Conservation (phyloP, 1,284 basidiomycete genomes). For the Microbotryum scabiosae region DNA sequence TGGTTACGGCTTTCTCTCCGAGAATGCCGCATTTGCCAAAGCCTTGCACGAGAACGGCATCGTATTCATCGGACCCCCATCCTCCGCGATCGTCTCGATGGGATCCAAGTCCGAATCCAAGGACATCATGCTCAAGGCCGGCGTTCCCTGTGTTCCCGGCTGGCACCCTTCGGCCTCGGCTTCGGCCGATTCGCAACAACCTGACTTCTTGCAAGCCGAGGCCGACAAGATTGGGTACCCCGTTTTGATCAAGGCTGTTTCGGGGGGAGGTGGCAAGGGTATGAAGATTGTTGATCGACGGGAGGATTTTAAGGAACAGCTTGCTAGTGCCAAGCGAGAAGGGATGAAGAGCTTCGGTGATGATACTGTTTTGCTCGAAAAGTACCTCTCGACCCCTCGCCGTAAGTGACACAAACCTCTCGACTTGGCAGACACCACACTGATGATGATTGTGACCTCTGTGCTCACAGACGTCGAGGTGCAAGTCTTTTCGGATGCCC, state of each 20-base stretch:
- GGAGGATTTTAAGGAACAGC: constrained; percentile 62
- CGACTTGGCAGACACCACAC: background rate
- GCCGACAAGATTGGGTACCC: constrained; percentile 47
- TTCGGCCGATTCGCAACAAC: constrained; percentile 53
- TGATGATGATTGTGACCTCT: constrained; percentile 1
- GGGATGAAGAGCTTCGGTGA: constrained; percentile 79
- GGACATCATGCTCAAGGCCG: constrained; percentile 81
- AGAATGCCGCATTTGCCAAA: constrained; percentile 41
- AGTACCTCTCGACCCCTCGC: constrained; percentile 70
- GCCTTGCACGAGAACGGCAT: constrained; percentile 30
- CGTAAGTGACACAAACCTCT: constrained; percentile 27
- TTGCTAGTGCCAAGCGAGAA: constrained; percentile 78
- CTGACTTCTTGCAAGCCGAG: constrained; percentile 53
- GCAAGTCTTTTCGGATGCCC: constrained; percentile 67
- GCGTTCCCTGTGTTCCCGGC: constrained; percentile 87
- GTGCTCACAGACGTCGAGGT: constrained; percentile 56
- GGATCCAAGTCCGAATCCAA: constrained; percentile 76
- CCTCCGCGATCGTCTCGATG: constrained; percentile 53
- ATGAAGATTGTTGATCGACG: constrained; percentile 46
- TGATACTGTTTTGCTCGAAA: constrained; percentile 69
- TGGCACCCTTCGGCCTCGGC: constrained; percentile 51
- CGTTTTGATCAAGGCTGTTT: constrained; percentile 42
- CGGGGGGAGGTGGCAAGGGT: constrained; percentile 43
- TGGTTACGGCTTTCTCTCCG: constrained; percentile 85
- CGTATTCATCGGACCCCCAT: constrained; percentile 40